Base-by-base conservation (phyloP, 2,329 filamentous ascomycete species). In the Domatiomyces globalis region DNA sequence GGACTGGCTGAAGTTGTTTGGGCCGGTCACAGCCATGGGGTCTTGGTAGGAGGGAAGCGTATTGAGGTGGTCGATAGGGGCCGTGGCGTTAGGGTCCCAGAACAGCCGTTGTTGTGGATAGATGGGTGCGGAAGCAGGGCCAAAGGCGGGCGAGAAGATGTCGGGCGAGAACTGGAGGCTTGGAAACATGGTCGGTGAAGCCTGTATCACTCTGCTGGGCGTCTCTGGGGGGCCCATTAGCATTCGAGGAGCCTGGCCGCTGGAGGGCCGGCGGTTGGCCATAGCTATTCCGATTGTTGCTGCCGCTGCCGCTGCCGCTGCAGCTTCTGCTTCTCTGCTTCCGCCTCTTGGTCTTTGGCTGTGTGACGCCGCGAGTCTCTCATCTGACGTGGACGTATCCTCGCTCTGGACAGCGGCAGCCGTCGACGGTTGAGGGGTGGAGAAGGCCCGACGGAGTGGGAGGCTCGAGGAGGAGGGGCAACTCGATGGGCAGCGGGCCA, bases 101-200 rank as follows among this genome's bases (percentile, higher is more conserved):
- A 76, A 71, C 18, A 77, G 62, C 49, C 71, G 69, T 42, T 74
- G 68, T 49, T 80, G 77, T 29, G 77, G 73, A 55, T 76, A 73
- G 47, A 74, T 71, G 22, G 78, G 77, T n/a, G 76, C 77, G 8
- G 75, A 73, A 48, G 73, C 70, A 8, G 76, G 71, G 20, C 73
- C 63, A 29, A 51, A 48, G 48, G 42, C 72, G 67, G 54, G 76
- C 71, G 43, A 73, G 56, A 79, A 75, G 53, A 78, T 66, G 53
- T 79, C 75, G 5, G 77, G 77, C 2, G 78, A 79, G 55, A 77
- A 77, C 49, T 78, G 77, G 25, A 80, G 63, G 51, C 71, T 72
- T 4, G 71, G 68, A 59, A 76, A 77, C 20, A 78, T 69, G 56
- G 67, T 63, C 9, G 72, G 70, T 2, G 71, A 73, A 7, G 65